These are phyloP conservation scores for Colletotrichum sojae DNA, from an alignment of 2,329 filamentous ascomycete species.

Conservation along the genomic window DNA sequence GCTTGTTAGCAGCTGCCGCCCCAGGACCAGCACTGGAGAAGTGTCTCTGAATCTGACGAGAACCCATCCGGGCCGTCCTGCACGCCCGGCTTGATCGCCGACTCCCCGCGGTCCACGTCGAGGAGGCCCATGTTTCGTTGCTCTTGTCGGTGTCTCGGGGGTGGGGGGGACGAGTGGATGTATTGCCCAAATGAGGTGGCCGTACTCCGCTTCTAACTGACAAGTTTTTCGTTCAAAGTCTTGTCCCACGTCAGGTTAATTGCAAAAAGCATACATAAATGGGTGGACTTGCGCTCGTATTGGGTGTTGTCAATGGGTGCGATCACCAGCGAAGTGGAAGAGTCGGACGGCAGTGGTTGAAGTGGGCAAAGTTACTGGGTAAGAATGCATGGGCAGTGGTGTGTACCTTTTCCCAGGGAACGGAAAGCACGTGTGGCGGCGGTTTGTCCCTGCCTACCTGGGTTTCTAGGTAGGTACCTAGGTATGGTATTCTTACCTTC, in stretches of 20 bases:
- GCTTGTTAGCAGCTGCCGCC: too few relatives aligned
- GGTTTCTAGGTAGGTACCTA: too few relatives aligned
- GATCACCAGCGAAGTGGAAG: too few relatives aligned
- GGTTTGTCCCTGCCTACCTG: too few relatives aligned
- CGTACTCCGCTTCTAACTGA: constrained; percentile 2
- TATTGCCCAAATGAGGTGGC: not conserved
- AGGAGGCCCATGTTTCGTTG: not conserved
- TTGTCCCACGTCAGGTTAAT: constrained; percentile 33
- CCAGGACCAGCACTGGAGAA: too few relatives aligned
- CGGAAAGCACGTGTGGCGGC: too few relatives aligned
- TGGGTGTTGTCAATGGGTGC: not conserved
- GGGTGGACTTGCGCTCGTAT: constrained; percentile 11
- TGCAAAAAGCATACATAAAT: constrained; percentile 14
- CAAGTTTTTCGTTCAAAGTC: constrained; percentile 2
- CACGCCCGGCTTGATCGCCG: not conserved
- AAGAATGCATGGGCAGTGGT: too few relatives aligned
- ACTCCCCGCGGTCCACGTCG: not conserved
- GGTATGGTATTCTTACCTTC: too few relatives aligned
- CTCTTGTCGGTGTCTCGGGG: constrained; percentile 7
- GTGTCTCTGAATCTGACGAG: not conserved
- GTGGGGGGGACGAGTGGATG: constrained; percentile 4
- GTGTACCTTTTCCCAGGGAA: too few relatives aligned
- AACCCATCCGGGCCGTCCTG: not conserved
- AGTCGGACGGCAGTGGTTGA: too few relatives aligned
- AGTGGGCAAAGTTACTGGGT: too few relatives aligned